These are phyloP conservation scores for Stephanodiscus triporus DNA, from an alignment of 108 stramenopile species.

Conservation along the genomic window DNA sequence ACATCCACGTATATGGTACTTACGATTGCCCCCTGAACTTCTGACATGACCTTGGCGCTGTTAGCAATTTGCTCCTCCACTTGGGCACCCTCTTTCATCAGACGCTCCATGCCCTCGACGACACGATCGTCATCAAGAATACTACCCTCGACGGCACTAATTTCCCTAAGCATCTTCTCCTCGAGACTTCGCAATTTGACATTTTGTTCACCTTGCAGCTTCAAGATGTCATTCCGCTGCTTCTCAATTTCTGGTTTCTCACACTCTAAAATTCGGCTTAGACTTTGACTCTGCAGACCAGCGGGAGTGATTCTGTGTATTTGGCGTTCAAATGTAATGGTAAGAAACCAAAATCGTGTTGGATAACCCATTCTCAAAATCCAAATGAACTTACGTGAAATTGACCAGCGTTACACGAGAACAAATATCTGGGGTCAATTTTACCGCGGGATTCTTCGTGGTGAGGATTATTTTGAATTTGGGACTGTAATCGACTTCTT, in stretches of 20 bases:
- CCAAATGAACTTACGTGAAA: slow-evolving; percentile 66
- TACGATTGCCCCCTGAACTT: slow-evolving; percentile 80
- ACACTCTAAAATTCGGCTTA: slow-evolving; percentile 80
- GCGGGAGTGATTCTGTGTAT: slow-evolving; percentile 83
- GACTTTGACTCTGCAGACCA: slow-evolving; percentile 89
- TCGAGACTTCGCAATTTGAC: slow-evolving; percentile 95
- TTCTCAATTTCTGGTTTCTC: slow-evolving; percentile 96
- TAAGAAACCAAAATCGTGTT: background rate
- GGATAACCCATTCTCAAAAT: background rate
- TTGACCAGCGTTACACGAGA: slow-evolving; percentile 96
- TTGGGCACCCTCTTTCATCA: slow-evolving; percentile 95
- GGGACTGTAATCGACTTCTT: slow-evolving; percentile 97
- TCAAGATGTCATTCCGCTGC: slow-evolving; percentile 80
- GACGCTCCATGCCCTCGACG: slow-evolving; percentile 92
- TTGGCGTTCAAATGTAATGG: background rate
- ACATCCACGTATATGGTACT: background rate
- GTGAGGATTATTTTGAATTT: slow-evolving; percentile 93
- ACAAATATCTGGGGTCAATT: slow-evolving; percentile 94
- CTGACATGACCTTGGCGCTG: slow-evolving; percentile 89
- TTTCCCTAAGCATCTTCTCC: slow-evolving; percentile 93
- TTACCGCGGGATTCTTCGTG: slow-evolving; percentile 93
- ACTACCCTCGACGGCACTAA: slow-evolving; percentile 94
- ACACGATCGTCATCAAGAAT: slow-evolving; percentile 97
- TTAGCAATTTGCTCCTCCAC: slow-evolving; percentile 93
- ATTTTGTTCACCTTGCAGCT: slow-evolving; percentile 94